A percentile compares a stretch with the other conserved stretches of the same genome.
These are phyloP conservation scores for Allomyces macrogynus DNA, from an alignment of 192 early-diverging fungal species.

Conservation along the genomic window DNA sequence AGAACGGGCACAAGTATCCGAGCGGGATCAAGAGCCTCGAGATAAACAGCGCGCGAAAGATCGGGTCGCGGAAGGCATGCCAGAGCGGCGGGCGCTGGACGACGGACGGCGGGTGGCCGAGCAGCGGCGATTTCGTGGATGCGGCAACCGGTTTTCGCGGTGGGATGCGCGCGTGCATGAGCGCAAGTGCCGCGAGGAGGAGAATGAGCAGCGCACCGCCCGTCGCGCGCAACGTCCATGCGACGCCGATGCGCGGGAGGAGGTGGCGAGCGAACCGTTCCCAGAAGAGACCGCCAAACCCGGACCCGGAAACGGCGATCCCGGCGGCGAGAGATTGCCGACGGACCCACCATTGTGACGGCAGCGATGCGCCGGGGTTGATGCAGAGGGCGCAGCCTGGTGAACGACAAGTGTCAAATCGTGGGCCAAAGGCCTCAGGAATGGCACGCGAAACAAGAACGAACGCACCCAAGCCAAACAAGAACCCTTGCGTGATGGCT, in stretches of 20 bases:
- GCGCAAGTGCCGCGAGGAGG: background rate
- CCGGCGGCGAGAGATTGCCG: conserved; percentile 32
- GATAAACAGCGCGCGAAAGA: background rate
- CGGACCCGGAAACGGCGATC: conserved; percentile 36
- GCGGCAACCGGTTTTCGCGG: background rate
- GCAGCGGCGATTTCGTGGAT: background rate
- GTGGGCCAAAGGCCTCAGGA: too few relatives aligned
- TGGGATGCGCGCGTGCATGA: background rate
- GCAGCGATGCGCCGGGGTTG: conserved; percentile 24
- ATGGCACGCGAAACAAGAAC: too few relatives aligned
- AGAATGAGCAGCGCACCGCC: conserved; percentile 14
- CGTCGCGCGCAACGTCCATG: conserved; percentile 40
- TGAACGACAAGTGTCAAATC: too few relatives aligned
- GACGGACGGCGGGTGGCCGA: background rate
- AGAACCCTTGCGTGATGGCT: conserved; percentile 10
- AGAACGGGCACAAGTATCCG: background rate
- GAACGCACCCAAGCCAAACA: conserved; percentile 29
- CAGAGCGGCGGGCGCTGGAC: background rate
- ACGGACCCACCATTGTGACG: conserved; percentile 37
- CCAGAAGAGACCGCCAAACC: conserved; percentile 48
- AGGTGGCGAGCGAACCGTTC: conserved; percentile 31
- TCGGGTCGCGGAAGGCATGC: background rate
- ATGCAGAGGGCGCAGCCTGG: conserved; percentile 23
- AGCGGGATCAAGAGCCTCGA: background rate
- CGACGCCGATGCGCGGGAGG: conserved; percentile 25